Percentiles rank a stretch among this genome's conserved stretches.
phyloP scores from a whole-genome alignment of 371 early-diverging fungal species.

The Rhizopus arrhizus region DNA sequence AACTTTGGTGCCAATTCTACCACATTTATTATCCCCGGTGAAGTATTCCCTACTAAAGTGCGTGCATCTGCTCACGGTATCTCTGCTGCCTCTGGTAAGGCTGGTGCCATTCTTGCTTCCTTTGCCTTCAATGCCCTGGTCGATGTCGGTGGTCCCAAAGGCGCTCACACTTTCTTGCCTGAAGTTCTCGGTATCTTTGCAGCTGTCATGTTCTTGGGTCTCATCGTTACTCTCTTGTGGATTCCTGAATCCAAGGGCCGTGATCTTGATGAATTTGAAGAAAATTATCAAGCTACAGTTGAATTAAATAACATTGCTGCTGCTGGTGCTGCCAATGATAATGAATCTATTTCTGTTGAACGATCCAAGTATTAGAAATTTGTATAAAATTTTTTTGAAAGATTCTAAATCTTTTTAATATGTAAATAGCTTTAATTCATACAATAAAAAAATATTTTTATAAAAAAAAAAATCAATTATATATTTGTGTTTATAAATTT shows the following conservation, averaged over 20 bases:
- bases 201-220: constrained; percentile 68
- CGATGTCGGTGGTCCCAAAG: constrained; percentile 54
- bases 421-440: background rate
- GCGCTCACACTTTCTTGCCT: constrained; percentile 66
- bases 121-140: constrained; percentile 64
- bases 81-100: constrained; percentile 86
- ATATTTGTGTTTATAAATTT: constrained; percentile 28
- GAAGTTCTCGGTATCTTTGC: constrained; percentile 71
- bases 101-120: constrained; percentile 71
- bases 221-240: constrained; percentile 52
- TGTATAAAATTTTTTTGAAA: too few species aligned
- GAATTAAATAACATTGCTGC: background rate
- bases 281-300: constrained; percentile 30
- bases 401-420: background rate
- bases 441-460: background rate
- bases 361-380: background rate
- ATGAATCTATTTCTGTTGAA: background rate
- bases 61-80: constrained; percentile 89
- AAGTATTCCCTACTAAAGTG: constrained; percentile 88
- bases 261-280: constrained; percentile 61
- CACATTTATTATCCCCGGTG: constrained; percentile 89
- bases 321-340: background rate
- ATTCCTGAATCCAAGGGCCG: constrained; percentile 61
- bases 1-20: constrained; percentile 93
- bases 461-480: constrained; percentile 1